Evolutionary conservation across 495 filamentous ascomycete genomes (phyloP), one percentile per base, ranked within the genome.

Genomic region (Penicillium ucsense): DNA sequence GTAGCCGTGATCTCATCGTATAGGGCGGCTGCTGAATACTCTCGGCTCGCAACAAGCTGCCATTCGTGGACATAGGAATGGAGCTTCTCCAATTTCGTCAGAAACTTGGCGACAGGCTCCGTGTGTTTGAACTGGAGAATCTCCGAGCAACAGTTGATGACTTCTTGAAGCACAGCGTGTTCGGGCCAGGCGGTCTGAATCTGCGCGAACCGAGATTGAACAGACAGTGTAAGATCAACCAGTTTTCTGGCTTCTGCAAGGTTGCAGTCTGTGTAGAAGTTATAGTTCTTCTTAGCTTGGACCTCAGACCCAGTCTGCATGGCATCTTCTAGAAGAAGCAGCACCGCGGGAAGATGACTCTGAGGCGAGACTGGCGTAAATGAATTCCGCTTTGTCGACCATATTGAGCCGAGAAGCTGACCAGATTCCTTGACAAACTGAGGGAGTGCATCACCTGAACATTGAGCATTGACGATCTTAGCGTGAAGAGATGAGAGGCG

Each of bases 221-320:
- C 76, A 20, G 78, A 72, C 49, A 80, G 74, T 28, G 88, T 71
- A 6, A 95, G 66, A 5, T 46, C 57, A 5, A 89, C 74, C 4
- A 95, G 69, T 47, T 79, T 87, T 41, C 80, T 78, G 3, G 83
- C 80, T 68, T 97, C 86, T 3, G 59, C 57, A 10, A 87, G 63
- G 53, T 95, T 94, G 6, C 81, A 59, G 57, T 94, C 83, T 2
- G 76, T 83, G 62, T 97, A 98, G 68, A 97, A 94, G 63, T 94
- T 94, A 67, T 90, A 94, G 8, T 69, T 63, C 38, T 71, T 55
- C 57, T 60, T 20, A 45, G 2, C 20, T 20, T 52, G 38, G 41
- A 59, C 34, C 8, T 54, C 38, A 9, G 58, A 43, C 9, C 59
- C 59, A 29, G 72, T 63, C 12, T 61, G 64, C 27, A 92, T 61